Evolutionary conservation across 2,329 filamentous ascomycete species (phyloP), one percentile per base, ranked within the genome.

Genomic region (Diaporthe nobilis): DNA sequence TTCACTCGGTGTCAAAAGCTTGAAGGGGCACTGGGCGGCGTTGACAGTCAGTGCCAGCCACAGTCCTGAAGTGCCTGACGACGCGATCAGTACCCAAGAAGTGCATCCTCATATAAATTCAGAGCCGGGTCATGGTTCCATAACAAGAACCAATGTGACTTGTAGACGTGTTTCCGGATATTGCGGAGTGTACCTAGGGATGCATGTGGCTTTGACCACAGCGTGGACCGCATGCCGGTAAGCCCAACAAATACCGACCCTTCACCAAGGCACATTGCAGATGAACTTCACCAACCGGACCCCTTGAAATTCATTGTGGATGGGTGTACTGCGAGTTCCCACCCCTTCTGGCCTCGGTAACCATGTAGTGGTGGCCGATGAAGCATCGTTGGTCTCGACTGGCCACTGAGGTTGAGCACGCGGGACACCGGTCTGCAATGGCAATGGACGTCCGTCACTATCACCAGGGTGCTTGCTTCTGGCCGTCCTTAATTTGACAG

Each of bases 161-260:
- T 31, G 37, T 37, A 15, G 22, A 42, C 34, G 22, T 42, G 13
- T 55, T 39, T 13, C n/a, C 65, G 25, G n/a, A 70, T 25, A 70
- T 22, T 28, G 22, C n/a, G n/a, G 65, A 70, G 65, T 70, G 49
- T 70, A 31, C n/a, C n/a, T 15, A 70, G n/a, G 49, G 34, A 55
- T 28, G 34, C 49, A 20, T 70, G 47, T 55, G 65, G 49, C 22
- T 53, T 55, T 53, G 47, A 55, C 22, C 12, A 13, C 13, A 39
- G 25, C 65, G 13, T 13, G n/a, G 47, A 28, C 15, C 9, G 49
- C 65, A 39, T 42, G n/a, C 22, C n/a, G 20, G 25, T 20, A 22
- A 15, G 25, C 22, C n/a, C 15, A 55, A 28, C 65, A 55, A n/a
- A 15, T 28, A 28, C 47, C 13, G 49, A 15, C 47, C 20, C 34